Conservation (phyloP, 129 eudicot genomes). For the Flaveria trinervia region DNA sequence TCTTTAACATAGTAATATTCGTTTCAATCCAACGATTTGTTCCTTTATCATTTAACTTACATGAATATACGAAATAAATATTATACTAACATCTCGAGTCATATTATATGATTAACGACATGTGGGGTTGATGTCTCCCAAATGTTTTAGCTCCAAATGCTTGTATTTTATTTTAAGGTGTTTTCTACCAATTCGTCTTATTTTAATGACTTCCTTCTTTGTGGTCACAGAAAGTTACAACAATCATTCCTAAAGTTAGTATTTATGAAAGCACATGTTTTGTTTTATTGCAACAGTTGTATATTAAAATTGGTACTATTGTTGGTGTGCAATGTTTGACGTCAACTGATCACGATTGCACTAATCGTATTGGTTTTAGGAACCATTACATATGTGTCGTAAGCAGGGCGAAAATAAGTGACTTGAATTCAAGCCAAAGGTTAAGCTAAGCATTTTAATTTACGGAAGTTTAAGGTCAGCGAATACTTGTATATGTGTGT, state of each 20-base stretch:
- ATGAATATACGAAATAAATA: too few relatives aligned
- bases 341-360: not conserved
- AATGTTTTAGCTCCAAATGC: constrained; percentile 26
- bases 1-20: too few relatives aligned
- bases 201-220: constrained; percentile 2
- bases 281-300: constrained; percentile 6
- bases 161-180: constrained; percentile 26
- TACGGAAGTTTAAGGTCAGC: too few relatives aligned
- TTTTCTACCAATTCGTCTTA: constrained; percentile 20
- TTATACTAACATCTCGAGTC: not conserved
- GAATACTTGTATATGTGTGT: too few relatives aligned
- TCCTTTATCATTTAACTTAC: too few relatives aligned
- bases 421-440: not conserved
- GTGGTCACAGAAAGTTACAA: constrained; percentile 20
- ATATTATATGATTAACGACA: not conserved
- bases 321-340: not conserved
- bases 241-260: constrained; percentile 13
- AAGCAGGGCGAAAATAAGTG: not conserved
- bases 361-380: not conserved
- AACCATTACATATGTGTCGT: not conserved
- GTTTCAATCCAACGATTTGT: too few relatives aligned
- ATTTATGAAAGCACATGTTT: constrained; percentile 15
- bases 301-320: not conserved
- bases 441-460: too few relatives aligned
- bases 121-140: constrained; percentile 8